Base-by-base conservation (phyloP, 2,329 filamentous ascomycete genomes). In the Chalaropsis thielavioides region DNA sequence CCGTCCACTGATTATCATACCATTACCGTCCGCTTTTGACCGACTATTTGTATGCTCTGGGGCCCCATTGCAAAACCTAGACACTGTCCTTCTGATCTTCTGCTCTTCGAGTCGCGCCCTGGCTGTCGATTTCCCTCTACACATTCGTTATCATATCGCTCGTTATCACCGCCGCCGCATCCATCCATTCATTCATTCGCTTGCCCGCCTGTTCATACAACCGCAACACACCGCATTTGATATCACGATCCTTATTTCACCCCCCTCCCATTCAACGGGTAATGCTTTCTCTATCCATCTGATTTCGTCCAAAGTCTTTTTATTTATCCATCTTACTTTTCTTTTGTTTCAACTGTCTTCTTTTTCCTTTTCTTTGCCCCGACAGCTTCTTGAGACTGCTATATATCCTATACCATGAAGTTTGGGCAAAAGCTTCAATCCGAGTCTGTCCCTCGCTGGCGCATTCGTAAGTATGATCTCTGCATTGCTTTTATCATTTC, bases 331-430 rank as follows among this genome's bases (percentile, higher is more conserved):
- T 51, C 24, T 51, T 15, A 35, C n/a, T 8, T 46, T 61, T 31
- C 24, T 56, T 56, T 35, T 61, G 19, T 61, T 61, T 7, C 40
- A 6, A 49, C n/a, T 1, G 22, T 56, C 49, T 56, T 56, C 17
- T 61, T 15, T 61, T 61, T 27, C 15, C 15, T 46, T 44, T 31
- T 15, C 10, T 24, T 27, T n/a, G 19, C 56, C 7, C 35, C 35
- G 54, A 10, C 44, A 49, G n/a, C 3, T 13, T 49, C 44, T 22
- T 49, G 44, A 3, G 35, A 56, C 35, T n/a, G 6, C 15, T 17
- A 2, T 19, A 31, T 38, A 31, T 8, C 10, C 2, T 38, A 27
- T 15, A 43, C 27, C 63, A 77, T 77, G 75, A 77, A 77, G 70
- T 77, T 74, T 70, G 75, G 75, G 65, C 69, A 74, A 43, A 63